Evolutionary conservation across 148 eudicot species (phyloP).

Genomic region (Pharnaceum exiguum): DNA sequence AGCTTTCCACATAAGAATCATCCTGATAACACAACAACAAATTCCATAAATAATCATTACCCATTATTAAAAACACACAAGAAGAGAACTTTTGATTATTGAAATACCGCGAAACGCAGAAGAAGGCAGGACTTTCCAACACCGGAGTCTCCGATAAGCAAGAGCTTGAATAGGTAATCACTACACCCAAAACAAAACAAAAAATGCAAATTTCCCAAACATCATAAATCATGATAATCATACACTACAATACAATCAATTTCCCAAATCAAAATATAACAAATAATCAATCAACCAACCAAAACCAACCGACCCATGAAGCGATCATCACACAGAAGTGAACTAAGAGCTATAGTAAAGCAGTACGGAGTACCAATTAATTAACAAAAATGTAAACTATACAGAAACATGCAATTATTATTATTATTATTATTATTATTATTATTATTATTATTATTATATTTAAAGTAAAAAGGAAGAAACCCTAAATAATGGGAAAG

Average conservation of each 20-base stretch:
- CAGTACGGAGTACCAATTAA: no score
- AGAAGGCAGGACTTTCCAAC: constrained; percentile 50
- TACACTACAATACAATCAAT: not conserved
- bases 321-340: no score
- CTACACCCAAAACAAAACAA: constrained; percentile 15
- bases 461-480: not conserved
- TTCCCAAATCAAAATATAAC: not conserved
- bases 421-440: no score
- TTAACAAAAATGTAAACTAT: no score
- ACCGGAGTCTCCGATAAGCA: constrained; percentile 48
- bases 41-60: not conserved
- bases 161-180: constrained; percentile 44
- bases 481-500: not conserved
- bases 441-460: not conserved
- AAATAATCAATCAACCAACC: no score
- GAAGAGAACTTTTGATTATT: no score
- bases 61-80: not conserved
- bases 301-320: no score
- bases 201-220: not conserved
- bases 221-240: not conserved
- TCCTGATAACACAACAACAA: constrained; percentile 25
- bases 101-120: constrained; percentile 44
- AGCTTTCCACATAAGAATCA: constrained; percentile 43
- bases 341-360: no score
- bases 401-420: not conserved